Evolutionary conservation across 2,329 filamentous ascomycete genomes (phyloP), one percentile per base, ranked within the genome.

Genomic region (Beauveria caledonica): DNA sequence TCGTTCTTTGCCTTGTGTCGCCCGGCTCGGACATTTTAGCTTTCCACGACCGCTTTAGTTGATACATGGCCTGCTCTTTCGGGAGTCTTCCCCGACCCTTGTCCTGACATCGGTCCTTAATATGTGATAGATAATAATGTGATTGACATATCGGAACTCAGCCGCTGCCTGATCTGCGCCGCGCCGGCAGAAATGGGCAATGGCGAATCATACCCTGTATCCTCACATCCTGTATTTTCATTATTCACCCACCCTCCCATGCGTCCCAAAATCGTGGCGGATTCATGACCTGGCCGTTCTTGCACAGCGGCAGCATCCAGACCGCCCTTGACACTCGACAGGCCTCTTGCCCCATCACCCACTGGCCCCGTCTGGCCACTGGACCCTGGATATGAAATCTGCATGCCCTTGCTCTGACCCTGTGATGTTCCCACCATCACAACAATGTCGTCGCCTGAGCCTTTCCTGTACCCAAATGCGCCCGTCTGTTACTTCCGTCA

Each of bases 381-480:
- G 3, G 25, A 36, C 19, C 6, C 17, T 46, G 19, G 29, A 19
- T 39, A 45, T 9, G 25, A 29, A 27, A 10, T n/a, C 25, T n/a
- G 19, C 53, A 36, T 36, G 53, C 25, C 11, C 15, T 7, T 48
- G 44, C 54, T 48, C 8, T 21, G 27, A 15, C 27, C 27, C 6
- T 40, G 7, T 29, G 56, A 6, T 23, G 27, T 10, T 29, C 40
- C 58, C 21, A 60, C 23, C 23, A 50, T 27, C 23, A 60, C 44
- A 21, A 48, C 29, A 17, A 49, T 33, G 10, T 54, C 29, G 15
- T 29, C 10, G 17, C 50, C 58, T n/a, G 9, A 29, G 27, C 33
- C 29, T 23, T 23, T 60, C 51, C 45, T 60, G 33, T 6, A 50
- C n/a, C 33, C 11, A 15, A 36, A 50, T 60, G n/a, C 58, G 58